phyloP scores from a whole-genome alignment of 768 basidiomycete genomes.

The Thelephora ganbajun region DNA sequence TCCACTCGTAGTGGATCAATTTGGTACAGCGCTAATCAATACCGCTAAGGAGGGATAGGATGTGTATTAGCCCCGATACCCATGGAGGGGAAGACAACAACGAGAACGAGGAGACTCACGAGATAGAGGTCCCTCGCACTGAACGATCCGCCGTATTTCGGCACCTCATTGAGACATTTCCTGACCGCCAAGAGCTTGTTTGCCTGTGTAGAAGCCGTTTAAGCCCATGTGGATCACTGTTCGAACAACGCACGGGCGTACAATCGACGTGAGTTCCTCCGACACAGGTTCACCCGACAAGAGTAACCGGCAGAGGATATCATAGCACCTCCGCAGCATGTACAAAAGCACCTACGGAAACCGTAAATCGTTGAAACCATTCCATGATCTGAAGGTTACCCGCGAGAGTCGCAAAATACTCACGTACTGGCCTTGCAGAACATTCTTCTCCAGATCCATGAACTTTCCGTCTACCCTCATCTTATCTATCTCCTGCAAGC shows the following conservation, averaged over 20 bases:
- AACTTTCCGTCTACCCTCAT: too few relatives aligned
- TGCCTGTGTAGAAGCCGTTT: too few relatives aligned
- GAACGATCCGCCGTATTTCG: slow-evolving; percentile 91
- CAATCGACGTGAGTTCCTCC: slow-evolving; percentile 95
- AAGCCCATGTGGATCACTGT: too few relatives aligned
- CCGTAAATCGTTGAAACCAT: too few relatives aligned
- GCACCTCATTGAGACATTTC: slow-evolving; percentile 91
- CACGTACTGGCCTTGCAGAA: slow-evolving; percentile 91
- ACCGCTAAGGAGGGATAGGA: too few relatives aligned
- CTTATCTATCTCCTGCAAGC: too few relatives aligned
- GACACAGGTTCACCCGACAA: slow-evolving; percentile 95
- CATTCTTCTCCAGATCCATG: too few relatives aligned
- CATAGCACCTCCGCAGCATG: slow-evolving; percentile 87
- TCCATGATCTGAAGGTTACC: too few relatives aligned
- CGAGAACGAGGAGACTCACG: slow-evolving; percentile 45
- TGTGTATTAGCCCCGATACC: background rate
- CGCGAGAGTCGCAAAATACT: too few relatives aligned
- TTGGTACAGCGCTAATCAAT: slow-evolving; percentile 89
- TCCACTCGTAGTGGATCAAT: too few relatives aligned
- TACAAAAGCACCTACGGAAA: slow-evolving; percentile 74
- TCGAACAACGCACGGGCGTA: slow-evolving; percentile 23
- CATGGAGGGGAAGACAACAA: slow-evolving; percentile 1
- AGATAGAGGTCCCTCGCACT: slow-evolving; percentile 84
- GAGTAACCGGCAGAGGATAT: slow-evolving; percentile 84
- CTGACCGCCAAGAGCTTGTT: slow-evolving; percentile 94